Percentiles rank a stretch among this genome's conserved stretches.
Conservation (phyloP, 2,329 filamentous ascomycete species). For the Colletotrichum acutatum region DNA sequence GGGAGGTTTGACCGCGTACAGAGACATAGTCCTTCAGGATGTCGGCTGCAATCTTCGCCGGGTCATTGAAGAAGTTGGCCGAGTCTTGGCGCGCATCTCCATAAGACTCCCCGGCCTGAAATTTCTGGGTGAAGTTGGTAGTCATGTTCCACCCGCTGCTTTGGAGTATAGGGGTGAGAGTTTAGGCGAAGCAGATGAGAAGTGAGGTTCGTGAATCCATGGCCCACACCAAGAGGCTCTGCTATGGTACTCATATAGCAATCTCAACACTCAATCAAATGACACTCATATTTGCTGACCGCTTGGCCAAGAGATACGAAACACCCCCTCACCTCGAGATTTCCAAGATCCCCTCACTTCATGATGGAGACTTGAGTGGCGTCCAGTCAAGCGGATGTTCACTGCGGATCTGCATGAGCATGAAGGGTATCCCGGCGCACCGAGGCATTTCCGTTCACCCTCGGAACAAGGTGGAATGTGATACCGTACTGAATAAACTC, state of each 20-base stretch:
- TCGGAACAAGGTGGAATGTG: background rate
- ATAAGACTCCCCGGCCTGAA: slow-evolving; percentile 51
- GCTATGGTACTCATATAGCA: background rate
- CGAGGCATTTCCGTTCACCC: background rate
- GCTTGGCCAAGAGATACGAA: background rate
- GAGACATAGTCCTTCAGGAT: slow-evolving; percentile 46
- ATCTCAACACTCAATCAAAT: background rate
- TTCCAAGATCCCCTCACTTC: background rate
- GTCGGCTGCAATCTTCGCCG: slow-evolving; percentile 46
- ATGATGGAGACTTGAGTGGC: background rate
- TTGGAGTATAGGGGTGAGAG: background rate
- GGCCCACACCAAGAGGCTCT: background rate
- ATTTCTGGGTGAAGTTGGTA: slow-evolving; percentile 45
- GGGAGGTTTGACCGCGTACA: slow-evolving; percentile 42
- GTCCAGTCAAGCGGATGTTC: background rate
- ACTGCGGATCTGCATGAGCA: background rate
- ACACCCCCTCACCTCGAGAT: background rate
- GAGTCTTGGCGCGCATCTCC: slow-evolving; percentile 40
- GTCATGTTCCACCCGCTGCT: slow-evolving; percentile 40
- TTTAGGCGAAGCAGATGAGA: background rate
- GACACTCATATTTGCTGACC: no score
- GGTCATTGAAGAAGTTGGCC: slow-evolving; percentile 45
- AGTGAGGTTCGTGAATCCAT: background rate
- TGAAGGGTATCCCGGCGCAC: background rate
- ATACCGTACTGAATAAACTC: background rate